phyloP scores from a whole-genome alignment of 495 filamentous ascomycete genomes.

The Aspergillus asperescens region DNA sequence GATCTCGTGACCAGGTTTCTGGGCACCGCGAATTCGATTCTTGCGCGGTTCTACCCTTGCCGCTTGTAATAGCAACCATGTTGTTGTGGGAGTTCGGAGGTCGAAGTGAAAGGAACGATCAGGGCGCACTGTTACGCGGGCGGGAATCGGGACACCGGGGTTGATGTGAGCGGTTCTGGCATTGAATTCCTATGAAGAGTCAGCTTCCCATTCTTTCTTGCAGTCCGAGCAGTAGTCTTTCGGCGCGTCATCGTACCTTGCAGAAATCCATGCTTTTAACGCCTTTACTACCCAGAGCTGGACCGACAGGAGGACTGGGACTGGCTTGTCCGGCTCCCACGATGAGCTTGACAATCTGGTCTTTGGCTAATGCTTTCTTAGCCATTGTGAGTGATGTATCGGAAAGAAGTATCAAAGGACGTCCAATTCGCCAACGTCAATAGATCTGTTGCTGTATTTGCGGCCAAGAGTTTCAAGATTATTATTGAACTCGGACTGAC shows the following conservation, averaged over 20 bases:
- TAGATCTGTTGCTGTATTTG: background rate
- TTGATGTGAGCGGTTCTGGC: conserved; percentile 83
- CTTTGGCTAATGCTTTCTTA: conserved; percentile 60
- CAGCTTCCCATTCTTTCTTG: background rate
- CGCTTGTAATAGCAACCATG: conserved; percentile 79
- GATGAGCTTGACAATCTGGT: conserved; percentile 95
- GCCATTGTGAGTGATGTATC: conserved; percentile 60
- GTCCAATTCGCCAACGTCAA: background rate
- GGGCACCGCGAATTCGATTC: conserved; percentile 71
- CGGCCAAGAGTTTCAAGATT: conserved; percentile 9
- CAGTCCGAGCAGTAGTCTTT: background rate
- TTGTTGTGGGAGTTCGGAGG: conserved; percentile 84
- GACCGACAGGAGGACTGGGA: conserved; percentile 95
- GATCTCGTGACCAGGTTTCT: conserved; percentile 68
- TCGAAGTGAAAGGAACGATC: conserved; percentile 94
- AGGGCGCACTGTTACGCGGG: conserved; percentile 83
- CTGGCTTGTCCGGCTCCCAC: conserved; percentile 96
- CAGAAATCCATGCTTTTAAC: conserved; percentile 99
- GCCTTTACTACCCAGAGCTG: conserved; percentile 93
- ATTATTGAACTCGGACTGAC: background rate
- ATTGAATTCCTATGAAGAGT: conserved; percentile 79
- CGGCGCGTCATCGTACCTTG: conserved; percentile 60
- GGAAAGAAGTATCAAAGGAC: background rate
- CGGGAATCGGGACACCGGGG: conserved; percentile 80
- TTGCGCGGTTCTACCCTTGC: conserved; percentile 73